Evolutionary conservation across 441 rosid genomes (phyloP).

Genomic region (Hura crepitans): DNA sequence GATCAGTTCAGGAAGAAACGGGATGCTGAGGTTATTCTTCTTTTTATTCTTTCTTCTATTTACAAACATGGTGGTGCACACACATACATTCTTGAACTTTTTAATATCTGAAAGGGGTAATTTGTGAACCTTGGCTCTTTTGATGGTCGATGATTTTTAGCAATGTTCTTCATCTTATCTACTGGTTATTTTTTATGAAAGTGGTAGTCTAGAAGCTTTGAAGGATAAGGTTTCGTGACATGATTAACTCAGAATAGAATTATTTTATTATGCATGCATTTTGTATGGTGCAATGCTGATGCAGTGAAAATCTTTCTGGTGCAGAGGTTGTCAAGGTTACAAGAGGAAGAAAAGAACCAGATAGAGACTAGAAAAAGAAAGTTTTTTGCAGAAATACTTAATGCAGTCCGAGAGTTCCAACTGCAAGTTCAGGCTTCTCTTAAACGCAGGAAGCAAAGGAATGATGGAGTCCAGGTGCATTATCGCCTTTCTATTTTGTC

Average conservation of each 20-base stretch:
- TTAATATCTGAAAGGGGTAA: slow-evolving; percentile 5
- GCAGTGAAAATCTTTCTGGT: slow-evolving; percentile 24
- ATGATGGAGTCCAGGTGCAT: slow-evolving; percentile 82
- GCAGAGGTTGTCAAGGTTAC: slow-evolving; percentile 85
- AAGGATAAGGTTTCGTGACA: neutral
- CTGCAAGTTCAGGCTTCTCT: slow-evolving; percentile 71
- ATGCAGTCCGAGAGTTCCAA: slow-evolving; percentile 90
- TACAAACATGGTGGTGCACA: neutral
- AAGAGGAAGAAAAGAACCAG: slow-evolving; percentile 78
- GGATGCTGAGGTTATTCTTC: slow-evolving; percentile 72
- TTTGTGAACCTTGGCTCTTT: slow-evolving; percentile 7
- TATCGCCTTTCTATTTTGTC: slow-evolving; percentile 13
- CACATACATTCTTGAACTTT: neutral
- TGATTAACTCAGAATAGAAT: neutral
- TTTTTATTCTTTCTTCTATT: slow-evolving; percentile 6
- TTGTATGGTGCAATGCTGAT: slow-evolving; percentile 26
- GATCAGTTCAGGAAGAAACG: slow-evolving; percentile 91
- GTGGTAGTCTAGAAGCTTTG: neutral
- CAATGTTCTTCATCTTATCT: no score
- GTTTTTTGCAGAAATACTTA: slow-evolving; percentile 84
- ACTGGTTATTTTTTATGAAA: neutral
- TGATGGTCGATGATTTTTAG: no score
- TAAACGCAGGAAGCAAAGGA: slow-evolving; percentile 94
- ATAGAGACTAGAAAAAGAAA: slow-evolving; percentile 79
- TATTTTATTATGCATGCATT: neutral